These are phyloP conservation scores for Fistulinella prunicolor DNA, from an alignment of 768 basidiomycete genomes.

Conservation along the genomic window DNA sequence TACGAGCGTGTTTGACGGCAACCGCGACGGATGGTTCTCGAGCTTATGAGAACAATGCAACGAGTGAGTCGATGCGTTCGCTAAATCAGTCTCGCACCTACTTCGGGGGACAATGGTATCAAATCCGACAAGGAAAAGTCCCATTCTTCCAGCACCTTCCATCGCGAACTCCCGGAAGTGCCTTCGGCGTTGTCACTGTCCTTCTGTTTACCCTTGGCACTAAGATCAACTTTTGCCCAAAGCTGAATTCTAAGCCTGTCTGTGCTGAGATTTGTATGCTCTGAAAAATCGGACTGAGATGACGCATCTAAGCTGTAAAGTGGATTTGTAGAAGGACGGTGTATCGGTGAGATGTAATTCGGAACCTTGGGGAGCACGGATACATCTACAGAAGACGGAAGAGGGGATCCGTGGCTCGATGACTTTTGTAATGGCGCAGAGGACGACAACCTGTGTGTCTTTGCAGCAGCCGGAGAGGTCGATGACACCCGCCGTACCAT, in stretches of 20 bases:
- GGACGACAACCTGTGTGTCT: constrained; percentile 22
- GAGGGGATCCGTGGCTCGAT: constrained; percentile 23
- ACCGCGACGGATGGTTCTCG: constrained; percentile 37
- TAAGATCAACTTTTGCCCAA: constrained; percentile 47
- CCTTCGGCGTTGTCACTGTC: constrained; percentile 20
- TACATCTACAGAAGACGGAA: constrained; percentile 14
- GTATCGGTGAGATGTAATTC: constrained; percentile 76
- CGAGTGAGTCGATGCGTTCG: constrained; percentile 10
- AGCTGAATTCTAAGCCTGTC: constrained; percentile 53
- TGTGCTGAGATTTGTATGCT: constrained; percentile 52
- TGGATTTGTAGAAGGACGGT: constrained; percentile 83
- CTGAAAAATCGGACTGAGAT: constrained; percentile 49
- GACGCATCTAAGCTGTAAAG: constrained; percentile 58
- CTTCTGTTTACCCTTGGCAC: constrained; percentile 48
- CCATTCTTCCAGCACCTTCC: constrained; percentile 71
- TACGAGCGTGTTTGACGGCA: constrained; percentile 75
- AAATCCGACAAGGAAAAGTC: constrained; percentile 57
- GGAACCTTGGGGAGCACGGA: constrained; percentile 34
- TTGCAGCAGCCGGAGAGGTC: constrained; percentile 12
- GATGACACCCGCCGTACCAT: constrained; percentile 18
- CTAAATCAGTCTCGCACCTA: constrained; percentile 35
- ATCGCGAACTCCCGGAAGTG: constrained; percentile 35
- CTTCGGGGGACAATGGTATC: constrained; percentile 58
- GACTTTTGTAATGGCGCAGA: constrained; percentile 26
- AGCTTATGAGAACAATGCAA: constrained; percentile 27